Evolutionary conservation across 179 eudicot species (phyloP), one percentile per base, ranked within the genome.

Genomic region (Spergularia azorica): DNA sequence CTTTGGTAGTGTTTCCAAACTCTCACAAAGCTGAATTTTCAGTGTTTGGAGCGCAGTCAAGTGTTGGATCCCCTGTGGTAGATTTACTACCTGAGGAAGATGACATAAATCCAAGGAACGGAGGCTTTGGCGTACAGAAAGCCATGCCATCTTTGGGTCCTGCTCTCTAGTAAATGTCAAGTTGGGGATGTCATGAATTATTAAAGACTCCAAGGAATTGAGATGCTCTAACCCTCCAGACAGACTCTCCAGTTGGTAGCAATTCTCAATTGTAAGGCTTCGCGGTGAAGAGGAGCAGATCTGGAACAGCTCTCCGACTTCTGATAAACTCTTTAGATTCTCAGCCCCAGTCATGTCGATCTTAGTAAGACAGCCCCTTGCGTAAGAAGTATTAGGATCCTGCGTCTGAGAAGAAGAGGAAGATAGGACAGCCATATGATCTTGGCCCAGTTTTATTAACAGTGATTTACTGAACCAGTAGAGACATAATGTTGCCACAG

Each of bases 71-170:
- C 76, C 76, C 56, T 59, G n/a, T 2, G 76, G 64, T 56, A 72
- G 17, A 59, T 60, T 18, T 6, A 72, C 76, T 4, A 72, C 39
- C 43, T 43, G 61, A 5, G 76, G 76, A 38, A 72, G 76, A 72
- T 72, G 55, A 39, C 76, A 60, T 43, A 72, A 72, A 36, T 72
- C 76, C 76, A 72, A 72, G 15, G 54, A 58, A 43, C 67, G 76
- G 16, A 72, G 76, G 18, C 76, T 60, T 8, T 58, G 11, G 18
- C 13, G 41, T 57, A 69, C 21, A 6, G 72, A 9, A 20, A 20
- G 7, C 72, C 72, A 68, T 10, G 72, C 16, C 36, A 10, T 68
- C 38, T 9, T 16, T 48, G 20, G 72, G 43, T 51, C 72, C 12
- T 52, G 11, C 59, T 51, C 72, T 69, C 17, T 16, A 21, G 60